Evolutionary conservation across 2,329 filamentous ascomycete species (phyloP).

Genomic region (Cryphonectria japonica): DNA sequence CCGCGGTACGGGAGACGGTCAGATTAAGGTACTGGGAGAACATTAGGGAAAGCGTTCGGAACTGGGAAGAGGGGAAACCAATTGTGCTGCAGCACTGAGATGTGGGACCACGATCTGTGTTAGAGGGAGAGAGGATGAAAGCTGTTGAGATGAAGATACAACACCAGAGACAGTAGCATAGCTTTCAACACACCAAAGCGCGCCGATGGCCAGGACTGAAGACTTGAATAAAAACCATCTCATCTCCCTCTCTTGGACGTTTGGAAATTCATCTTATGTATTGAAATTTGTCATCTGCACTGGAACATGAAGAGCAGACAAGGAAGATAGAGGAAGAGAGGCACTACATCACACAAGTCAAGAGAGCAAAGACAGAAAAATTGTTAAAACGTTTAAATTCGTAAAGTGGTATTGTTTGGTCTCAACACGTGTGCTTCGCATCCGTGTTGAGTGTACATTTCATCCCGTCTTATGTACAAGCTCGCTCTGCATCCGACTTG

Average conservation of each 20-base stretch:
- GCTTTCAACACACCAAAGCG: background rate
- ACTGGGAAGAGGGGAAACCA: constrained; percentile 80
- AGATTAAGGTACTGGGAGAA: constrained; percentile 89
- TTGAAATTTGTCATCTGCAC: background rate
- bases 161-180: background rate
- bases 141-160: background rate
- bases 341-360: background rate
- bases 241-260: background rate
- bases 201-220: background rate
- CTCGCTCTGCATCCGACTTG: background rate
- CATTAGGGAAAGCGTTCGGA: constrained; percentile 76
- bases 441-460: background rate
- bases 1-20: constrained; percentile 73
- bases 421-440: background rate
- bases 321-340: background rate
- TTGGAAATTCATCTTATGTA: background rate
- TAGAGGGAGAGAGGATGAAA: background rate
- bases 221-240: background rate
- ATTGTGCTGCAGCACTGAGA: constrained; percentile 57
- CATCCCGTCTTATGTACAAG: constrained; percentile 11
- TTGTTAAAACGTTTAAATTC: background rate
- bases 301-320: background rate
- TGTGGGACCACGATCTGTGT: background rate
- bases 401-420: constrained; percentile 6
- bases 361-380: background rate